Conservation (phyloP, 2,329 filamentous ascomycete genomes). For the Cercospora nicotianae region DNA sequence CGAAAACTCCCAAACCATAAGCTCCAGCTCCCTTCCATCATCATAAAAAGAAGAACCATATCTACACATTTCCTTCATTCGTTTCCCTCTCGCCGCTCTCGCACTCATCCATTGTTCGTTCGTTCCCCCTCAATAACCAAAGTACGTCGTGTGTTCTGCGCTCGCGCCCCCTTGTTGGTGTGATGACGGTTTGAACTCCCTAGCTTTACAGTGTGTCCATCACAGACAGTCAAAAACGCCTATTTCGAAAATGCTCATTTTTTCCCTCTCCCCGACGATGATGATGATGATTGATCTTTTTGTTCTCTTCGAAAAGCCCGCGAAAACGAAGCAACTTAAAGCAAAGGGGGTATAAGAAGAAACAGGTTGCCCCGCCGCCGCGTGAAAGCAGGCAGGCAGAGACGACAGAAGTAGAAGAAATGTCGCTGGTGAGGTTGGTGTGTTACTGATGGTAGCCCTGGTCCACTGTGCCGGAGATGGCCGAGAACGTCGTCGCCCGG, state of each 20-base stretch:
- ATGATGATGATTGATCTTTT: background rate
- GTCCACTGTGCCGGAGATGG: background rate
- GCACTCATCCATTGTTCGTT: background rate
- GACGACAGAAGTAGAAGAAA: background rate
- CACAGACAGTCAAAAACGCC: constrained; percentile 2
- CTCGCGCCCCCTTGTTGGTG: background rate
- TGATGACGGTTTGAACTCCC: background rate
- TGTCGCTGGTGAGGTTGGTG: background rate
- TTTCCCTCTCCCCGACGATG: background rate
- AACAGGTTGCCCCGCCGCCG: background rate
- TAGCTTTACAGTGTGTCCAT: constrained; percentile 1
- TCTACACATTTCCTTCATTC: constrained; percentile 1
- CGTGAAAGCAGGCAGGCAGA: background rate
- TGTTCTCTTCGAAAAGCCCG: constrained; percentile 1
- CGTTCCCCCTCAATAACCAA: background rate
- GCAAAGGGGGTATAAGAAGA: constrained; percentile 8
- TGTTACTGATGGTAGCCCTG: background rate
- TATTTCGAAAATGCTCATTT: constrained; percentile 4
- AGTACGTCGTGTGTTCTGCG: background rate
- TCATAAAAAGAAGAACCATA: constrained; percentile 7
- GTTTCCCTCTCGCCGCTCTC: background rate
- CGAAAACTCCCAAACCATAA: background rate
- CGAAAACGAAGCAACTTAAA: background rate
- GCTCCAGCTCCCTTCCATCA: background rate
- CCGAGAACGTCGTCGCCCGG: background rate